phyloP scores from a whole-genome alignment of 306 rosid species.

The Mucuna pruriens region DNA sequence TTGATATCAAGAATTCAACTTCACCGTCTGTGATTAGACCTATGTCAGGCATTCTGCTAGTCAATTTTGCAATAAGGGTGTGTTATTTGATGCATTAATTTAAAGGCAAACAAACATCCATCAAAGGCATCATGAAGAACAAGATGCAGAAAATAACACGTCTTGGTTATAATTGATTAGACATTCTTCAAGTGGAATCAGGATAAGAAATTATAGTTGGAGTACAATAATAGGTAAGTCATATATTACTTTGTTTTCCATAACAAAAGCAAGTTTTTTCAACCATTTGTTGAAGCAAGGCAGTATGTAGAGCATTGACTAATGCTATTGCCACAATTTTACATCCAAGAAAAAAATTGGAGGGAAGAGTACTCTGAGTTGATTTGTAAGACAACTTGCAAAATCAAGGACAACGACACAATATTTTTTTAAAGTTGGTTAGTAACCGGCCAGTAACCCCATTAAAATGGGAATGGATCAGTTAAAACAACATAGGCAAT shows the following conservation, averaged over 20 bases:
- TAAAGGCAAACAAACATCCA: neutral
- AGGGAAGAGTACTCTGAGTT: neutral
- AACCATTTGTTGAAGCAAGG: neutral
- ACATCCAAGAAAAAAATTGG: neutral
- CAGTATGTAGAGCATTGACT: neutral
- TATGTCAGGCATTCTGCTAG: too few species aligned
- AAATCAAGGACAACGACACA: neutral
- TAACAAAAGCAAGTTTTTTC: neutral
- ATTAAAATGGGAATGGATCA: too few species aligned
- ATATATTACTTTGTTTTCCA: neutral
- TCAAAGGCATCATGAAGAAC: neutral
- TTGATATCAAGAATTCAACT: constrained; percentile 4
- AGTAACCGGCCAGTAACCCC: neutral
- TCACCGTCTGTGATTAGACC: neutral
- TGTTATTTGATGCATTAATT: neutral
- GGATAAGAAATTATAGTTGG: neutral
- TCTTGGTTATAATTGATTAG: neutral
- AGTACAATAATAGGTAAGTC: neutral
- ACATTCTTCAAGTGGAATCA: neutral
- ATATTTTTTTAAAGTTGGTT: neutral
- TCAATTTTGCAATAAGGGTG: neutral
- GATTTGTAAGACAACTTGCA: neutral
- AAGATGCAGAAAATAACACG: neutral
- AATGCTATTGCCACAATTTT: neutral
- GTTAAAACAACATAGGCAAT: neutral